A percentile compares a stretch with the other conserved stretches of the same genome.
Conservation (phyloP, 176 grass and related monocot species). For the Triticum monococcum region DNA sequence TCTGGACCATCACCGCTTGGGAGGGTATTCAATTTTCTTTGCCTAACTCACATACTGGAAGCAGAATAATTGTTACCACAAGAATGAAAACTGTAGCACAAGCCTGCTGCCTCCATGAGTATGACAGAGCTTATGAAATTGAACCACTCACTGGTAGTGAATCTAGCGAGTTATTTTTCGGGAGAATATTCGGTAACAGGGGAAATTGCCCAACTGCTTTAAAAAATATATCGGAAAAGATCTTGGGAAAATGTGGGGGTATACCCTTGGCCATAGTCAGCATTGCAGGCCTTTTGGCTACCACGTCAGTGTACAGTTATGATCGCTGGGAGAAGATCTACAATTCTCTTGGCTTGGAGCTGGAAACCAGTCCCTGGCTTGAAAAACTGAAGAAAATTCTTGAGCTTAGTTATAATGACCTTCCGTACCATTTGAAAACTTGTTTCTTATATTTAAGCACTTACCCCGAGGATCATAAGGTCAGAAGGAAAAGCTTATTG, state of each 20-base stretch:
- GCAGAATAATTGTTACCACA: slow-evolving; percentile 41
- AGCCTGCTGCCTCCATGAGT: slow-evolving; percentile 29
- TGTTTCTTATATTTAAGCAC: slow-evolving; percentile 46
- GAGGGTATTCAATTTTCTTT: slow-evolving; percentile 30
- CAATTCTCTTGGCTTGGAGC: slow-evolving; percentile 27
- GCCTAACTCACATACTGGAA: slow-evolving; percentile 36
- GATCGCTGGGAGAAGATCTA: slow-evolving; percentile 30
- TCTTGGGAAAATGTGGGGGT: slow-evolving; percentile 30
- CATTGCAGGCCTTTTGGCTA: slow-evolving; percentile 39
- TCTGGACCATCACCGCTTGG: slow-evolving; percentile 37
- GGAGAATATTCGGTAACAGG: slow-evolving; percentile 24
- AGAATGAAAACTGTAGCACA: slow-evolving; percentile 39
- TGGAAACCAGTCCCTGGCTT: slow-evolving; percentile 38
- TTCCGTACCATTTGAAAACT: slow-evolving; percentile 42
- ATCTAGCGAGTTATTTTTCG: slow-evolving; percentile 34
- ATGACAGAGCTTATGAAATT: slow-evolving; percentile 40
- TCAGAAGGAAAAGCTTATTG: slow-evolving; percentile 39
- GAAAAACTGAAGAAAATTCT: slow-evolving; percentile 44
- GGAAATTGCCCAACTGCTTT: slow-evolving; percentile 17
- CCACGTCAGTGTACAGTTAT: slow-evolving; percentile 3
- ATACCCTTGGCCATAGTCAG: slow-evolving; percentile 36
- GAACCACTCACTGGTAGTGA: slow-evolving; percentile 22
- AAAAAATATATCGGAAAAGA: slow-evolving; percentile 7
- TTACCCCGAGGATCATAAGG: slow-evolving; percentile 29
- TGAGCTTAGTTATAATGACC: slow-evolving; percentile 49